Percentiles rank a stretch among this genome's conserved stretches.
These are phyloP conservation scores for Lindgomyces ingoldianus DNA, from an alignment of 495 filamentous ascomycete species.

Conservation along the genomic window DNA sequence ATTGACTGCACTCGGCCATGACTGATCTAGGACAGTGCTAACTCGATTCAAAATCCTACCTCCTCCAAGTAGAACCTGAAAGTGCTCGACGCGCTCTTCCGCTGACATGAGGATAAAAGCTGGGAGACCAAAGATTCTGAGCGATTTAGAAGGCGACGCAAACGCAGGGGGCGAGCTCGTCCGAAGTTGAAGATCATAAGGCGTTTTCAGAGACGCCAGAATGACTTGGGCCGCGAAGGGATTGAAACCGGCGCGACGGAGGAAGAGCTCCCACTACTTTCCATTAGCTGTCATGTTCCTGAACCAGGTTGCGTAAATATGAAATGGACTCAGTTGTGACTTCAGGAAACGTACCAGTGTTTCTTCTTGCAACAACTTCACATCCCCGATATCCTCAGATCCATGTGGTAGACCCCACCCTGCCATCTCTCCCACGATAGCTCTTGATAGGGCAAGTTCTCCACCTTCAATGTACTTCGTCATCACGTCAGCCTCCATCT, in stretches of 20 bases:
- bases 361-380: slow-evolving; percentile 46
- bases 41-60: slow-evolving; percentile 55
- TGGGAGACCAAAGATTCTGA: slow-evolving; percentile 50
- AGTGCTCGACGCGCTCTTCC: slow-evolving; percentile 46
- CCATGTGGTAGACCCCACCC: slow-evolving; percentile 34
- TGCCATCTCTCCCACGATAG: slow-evolving; percentile 56
- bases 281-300: background rate
- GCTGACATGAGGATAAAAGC: slow-evolving; percentile 60
- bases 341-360: slow-evolving; percentile 40
- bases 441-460: slow-evolving; percentile 57
- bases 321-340: too few relatives aligned
- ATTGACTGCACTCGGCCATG: slow-evolving; percentile 32
- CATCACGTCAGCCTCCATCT: slow-evolving; percentile 47
- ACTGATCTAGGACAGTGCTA: slow-evolving; percentile 46
- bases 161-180: background rate
- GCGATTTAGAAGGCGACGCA: background rate
- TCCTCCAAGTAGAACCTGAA: slow-evolving; percentile 54
- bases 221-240: slow-evolving; percentile 76
- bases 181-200: slow-evolving; percentile 9
- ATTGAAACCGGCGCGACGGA: slow-evolving; percentile 75
- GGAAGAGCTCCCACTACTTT: slow-evolving; percentile 66
- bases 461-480: slow-evolving; percentile 61
- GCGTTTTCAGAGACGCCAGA: slow-evolving; percentile 53
- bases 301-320: background rate
- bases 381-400: slow-evolving; percentile 28